Base-by-base conservation (phyloP, 805 yeast genomes). In the Kodamaea kakaduensis region DNA sequence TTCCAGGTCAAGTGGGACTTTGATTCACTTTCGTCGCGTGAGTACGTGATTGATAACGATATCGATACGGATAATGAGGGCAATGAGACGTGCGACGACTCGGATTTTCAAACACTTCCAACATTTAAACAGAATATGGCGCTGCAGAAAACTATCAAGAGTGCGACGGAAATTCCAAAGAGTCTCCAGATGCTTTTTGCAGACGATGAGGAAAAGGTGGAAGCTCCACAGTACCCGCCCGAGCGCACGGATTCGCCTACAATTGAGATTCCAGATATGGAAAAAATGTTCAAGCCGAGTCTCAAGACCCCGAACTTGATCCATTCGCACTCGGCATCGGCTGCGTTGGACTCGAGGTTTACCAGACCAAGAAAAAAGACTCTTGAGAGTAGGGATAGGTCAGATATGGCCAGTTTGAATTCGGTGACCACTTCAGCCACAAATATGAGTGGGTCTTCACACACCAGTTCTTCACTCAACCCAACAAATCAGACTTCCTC, bases 1-100 rank as follows among this genome's bases (percentile, higher is more conserved):
- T 51, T 67, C 18, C 71, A 65, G 43, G 77, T 83, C 15, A 81
- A 82, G 53, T 87, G 96, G 96, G 96, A 87, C 59, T 87, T 87
- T 51, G 95, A 87, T 56, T 83, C 93, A 0, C 60, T 85, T 36
- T 80, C 83, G 50, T 74, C 83, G 26, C 71, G 77, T 21, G 90
- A 84, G 43, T 84, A 83, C 52, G 78, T 84, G 21, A 58, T 82
- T 32, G 88, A 81, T 33, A 81, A 81, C 53, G 84, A 80, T 36
- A 77, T 81, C 28, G 70, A 75, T 41, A 46, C 56, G 31, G 54
- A 56, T 15, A 44, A 51, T 9, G 61, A 55, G 45, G 51, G 67
- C 50, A 47, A 46, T 34, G 32, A 27, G 13, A 14, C 15, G 14
- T 42, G 47, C 45, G 40, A 38, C 17, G 44, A 57, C 37, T 58